Base-by-base conservation (phyloP, 2,329 filamentous ascomycete species). In the Aspergillus phoenicis region DNA sequence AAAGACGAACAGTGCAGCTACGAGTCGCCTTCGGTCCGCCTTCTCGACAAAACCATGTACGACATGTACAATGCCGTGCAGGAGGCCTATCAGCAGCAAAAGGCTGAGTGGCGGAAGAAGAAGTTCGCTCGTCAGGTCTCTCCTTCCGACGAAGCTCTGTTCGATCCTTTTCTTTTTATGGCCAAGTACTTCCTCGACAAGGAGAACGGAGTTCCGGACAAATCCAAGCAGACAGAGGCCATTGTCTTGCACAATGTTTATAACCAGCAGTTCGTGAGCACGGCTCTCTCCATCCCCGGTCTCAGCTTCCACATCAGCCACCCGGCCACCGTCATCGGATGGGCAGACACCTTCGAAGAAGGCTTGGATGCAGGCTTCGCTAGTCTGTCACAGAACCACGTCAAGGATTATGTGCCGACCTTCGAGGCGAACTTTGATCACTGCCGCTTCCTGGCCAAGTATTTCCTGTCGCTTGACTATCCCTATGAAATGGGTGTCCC, bases 141-240 rank as follows among this genome's bases (percentile, higher is more conserved):
- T 8, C 45, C 24, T 6, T 49, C 45, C 13, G 45, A 49, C 20
- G 45, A 49, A 49, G 45, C 45, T 24, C 45, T 15, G 2, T 26
- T 28, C 24, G 45, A 28, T 8, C 8, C 24, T 5, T 28, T 24
- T 26, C 36, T 54, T 6, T 54, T 54, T 10, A 15, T 54, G 22
- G 52, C 52, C n/a, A 54, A 54, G 52, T 54, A 54, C 15, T 54
- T 54, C 26, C 52, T 41, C 10, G 5, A 20, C 17, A 20, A 28
- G 13, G n/a, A 20, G 15, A 10, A 54, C 10, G 36, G 52, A 0
- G 17, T 20, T 10, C 52, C 52, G 13, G 36, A 41, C 36, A 54
- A 43, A 22, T 13, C 13, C 3, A 41, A 41, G 17, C 52, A 43
- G 52, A 43, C 26, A 28, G n/a, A 24, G 10, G 36, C 52, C 8